Conservation (phyloP, 2,329 filamentous ascomycete species). For the Microcyclosporella mali region DNA sequence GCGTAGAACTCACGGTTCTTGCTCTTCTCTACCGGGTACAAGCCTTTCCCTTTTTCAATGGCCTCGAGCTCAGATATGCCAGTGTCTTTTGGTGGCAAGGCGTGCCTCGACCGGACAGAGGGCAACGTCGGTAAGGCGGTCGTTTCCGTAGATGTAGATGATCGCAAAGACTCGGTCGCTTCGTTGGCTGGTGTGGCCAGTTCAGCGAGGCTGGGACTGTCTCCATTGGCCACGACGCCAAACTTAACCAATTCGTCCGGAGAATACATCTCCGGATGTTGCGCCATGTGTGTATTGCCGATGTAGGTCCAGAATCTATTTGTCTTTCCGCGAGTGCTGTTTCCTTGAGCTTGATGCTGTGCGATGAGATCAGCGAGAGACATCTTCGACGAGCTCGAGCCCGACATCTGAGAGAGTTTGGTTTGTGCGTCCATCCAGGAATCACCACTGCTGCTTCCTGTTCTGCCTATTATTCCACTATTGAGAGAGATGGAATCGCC, state of each 20-base stretch:
- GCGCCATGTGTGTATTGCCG: conserved; percentile 31
- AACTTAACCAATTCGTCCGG: conserved; percentile 27
- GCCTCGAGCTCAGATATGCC: conserved; percentile 15
- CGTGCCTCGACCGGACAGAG: conserved; percentile 14
- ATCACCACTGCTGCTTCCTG: conserved; percentile 15
- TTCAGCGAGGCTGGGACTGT: conserved; percentile 3
- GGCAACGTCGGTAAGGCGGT: conserved; percentile 6
- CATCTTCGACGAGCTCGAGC: conserved; percentile 15
- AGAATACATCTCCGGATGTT: conserved; percentile 29
- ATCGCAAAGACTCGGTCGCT: conserved; percentile 6
- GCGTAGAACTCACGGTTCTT: conserved; percentile 11
- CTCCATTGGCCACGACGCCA: conserved; percentile 11
- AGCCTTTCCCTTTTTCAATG: conserved; percentile 2
- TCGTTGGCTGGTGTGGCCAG: conserved; percentile 9
- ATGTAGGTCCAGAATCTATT: conserved; percentile 35
- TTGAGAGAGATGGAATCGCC: conserved; percentile 25
- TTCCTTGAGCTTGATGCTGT: conserved; percentile 20
- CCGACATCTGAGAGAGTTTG: conserved; percentile 12
- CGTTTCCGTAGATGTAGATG: conserved; percentile 4
- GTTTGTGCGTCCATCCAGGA: conserved; percentile 20
- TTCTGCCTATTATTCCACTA: conserved; percentile 6
- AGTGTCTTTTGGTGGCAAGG: conserved; percentile 6
- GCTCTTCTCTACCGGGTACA: conserved; percentile 7
- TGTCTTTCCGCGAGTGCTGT: conserved; percentile 23
- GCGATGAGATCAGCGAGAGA: conserved; percentile 29